Conservation (phyloP, 176 grass and related monocot genomes). For the Aegilops longissima region DNA sequence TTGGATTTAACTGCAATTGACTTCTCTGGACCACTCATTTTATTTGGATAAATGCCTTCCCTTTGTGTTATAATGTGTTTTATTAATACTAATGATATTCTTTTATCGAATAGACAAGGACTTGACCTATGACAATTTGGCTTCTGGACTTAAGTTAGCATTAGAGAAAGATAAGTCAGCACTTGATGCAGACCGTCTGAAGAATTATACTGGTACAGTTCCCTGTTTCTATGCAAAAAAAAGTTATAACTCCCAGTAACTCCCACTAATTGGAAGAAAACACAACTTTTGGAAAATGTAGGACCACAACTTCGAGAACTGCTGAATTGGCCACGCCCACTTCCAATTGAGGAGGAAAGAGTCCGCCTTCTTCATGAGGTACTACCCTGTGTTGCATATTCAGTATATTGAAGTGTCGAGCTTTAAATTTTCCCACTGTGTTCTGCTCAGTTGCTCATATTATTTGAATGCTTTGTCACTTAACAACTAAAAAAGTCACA, state of each 20-base stretch:
- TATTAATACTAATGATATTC: neutral
- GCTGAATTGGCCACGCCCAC: constrained; percentile 80
- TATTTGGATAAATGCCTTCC: neutral
- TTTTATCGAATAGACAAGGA: constrained; percentile 63
- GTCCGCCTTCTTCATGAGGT: constrained; percentile 88
- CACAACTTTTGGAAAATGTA: constrained; percentile 40
- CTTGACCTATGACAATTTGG: constrained; percentile 90
- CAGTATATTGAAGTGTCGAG: neutral
- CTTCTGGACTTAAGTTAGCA: constrained; percentile 76
- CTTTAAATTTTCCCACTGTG: neutral
- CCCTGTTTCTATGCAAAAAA: neutral
- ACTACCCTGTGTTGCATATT: neutral
- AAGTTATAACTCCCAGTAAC: neutral
- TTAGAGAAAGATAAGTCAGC: constrained; percentile 82
- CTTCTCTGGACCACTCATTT: neutral
- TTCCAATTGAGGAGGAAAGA: constrained; percentile 93
- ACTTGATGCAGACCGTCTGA: constrained; percentile 76
- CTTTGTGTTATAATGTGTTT: neutral
- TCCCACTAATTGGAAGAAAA: neutral
- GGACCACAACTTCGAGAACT: constrained; percentile 69
- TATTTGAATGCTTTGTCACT: neutral
- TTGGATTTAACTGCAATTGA: constrained; percentile 1
- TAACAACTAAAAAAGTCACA: neutral
- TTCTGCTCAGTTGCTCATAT: neutral
- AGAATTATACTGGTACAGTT: constrained; percentile 68